Percentiles rank a stretch among this genome's conserved stretches.
Evolutionary conservation across 2,329 filamentous ascomycete species (phyloP).

Genomic region (Colletotrichum salicis): DNA sequence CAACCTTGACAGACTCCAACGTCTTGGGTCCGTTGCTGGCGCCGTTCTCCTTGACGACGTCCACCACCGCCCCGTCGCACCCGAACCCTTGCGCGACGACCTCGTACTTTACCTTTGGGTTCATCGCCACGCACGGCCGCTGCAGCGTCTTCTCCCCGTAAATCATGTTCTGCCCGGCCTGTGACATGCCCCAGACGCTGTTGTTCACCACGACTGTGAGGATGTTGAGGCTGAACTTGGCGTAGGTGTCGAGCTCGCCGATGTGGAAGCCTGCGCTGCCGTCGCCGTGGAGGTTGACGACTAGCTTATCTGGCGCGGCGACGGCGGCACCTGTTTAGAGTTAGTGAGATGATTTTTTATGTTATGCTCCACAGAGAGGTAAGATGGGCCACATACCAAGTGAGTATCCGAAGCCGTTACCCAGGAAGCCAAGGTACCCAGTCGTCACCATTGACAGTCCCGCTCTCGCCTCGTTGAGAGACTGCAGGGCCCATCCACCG

Average conservation of each 20-base stretch:
- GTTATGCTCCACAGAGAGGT: background rate
- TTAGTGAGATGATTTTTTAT: background rate
- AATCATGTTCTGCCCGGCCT: constrained; percentile 19
- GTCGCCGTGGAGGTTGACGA: constrained; percentile 19
- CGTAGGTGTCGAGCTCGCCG: constrained; percentile 24
- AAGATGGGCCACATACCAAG: background rate
- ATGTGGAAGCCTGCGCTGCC: constrained; percentile 24
- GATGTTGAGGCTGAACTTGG: constrained; percentile 21
- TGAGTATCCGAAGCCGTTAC: constrained; percentile 23
- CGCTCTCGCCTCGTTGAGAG: constrained; percentile 6
- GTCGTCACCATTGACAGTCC: constrained; percentile 14
- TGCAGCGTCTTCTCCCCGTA: constrained; percentile 19
- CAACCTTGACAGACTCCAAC: background rate
- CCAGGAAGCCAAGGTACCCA: constrained; percentile 9
- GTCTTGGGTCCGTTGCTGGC: background rate
- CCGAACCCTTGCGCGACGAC: constrained; percentile 18
- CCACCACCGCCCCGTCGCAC: constrained; percentile 11
- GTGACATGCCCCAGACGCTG: constrained; percentile 27
- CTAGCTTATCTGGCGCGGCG: constrained; percentile 14
- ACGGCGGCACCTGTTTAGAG: constrained; percentile 8
- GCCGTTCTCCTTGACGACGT: background rate
- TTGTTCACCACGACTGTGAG: constrained; percentile 20
- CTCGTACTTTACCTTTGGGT: constrained; percentile 12
- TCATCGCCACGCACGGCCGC: constrained; percentile 24
- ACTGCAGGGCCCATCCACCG: constrained; percentile 16